Conservation (phyloP, 805 yeast genomes). For the Lipomyces yamanashiensis region DNA sequence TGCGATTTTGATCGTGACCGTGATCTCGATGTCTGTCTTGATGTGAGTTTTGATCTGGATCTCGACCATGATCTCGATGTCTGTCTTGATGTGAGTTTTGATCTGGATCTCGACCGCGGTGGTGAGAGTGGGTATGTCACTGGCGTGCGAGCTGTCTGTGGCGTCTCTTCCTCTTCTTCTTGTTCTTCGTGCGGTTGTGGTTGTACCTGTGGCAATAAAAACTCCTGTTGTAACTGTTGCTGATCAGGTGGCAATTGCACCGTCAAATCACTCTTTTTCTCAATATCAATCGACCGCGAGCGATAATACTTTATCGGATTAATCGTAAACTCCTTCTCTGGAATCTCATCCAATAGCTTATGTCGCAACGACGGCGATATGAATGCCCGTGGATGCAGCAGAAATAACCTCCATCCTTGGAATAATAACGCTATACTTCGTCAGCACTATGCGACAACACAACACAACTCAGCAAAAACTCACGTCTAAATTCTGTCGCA, state of each 20-base stretch:
- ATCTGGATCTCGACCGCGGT: no score
- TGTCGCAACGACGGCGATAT: conserved; percentile 5
- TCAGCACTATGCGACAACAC: not conserved
- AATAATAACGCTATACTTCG: conserved; percentile 15
- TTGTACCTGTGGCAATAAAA: not conserved
- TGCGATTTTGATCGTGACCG: no score
- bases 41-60: no score
- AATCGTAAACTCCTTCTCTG: conserved; percentile 7
- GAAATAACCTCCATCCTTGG: conserved; percentile 22
- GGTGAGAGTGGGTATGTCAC: no score
- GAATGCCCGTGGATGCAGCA: conserved; percentile 20
- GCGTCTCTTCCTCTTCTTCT: no score
- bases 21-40: no score
- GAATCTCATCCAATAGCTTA: conserved; percentile 3
- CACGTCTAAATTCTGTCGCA: conserved; percentile 20
- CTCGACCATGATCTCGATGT: no score
- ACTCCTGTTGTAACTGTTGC: not conserved
- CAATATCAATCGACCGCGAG: not conserved
- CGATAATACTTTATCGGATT: conserved; percentile 12
- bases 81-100: no score
- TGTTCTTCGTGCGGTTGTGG: not conserved
- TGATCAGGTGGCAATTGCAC: not conserved
- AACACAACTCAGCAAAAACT: not conserved
- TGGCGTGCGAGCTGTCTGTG: no score
- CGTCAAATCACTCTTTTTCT: not conserved